Base-by-base conservation (phyloP, 805 yeast species). In the Crinitomyces ghanaensis region DNA sequence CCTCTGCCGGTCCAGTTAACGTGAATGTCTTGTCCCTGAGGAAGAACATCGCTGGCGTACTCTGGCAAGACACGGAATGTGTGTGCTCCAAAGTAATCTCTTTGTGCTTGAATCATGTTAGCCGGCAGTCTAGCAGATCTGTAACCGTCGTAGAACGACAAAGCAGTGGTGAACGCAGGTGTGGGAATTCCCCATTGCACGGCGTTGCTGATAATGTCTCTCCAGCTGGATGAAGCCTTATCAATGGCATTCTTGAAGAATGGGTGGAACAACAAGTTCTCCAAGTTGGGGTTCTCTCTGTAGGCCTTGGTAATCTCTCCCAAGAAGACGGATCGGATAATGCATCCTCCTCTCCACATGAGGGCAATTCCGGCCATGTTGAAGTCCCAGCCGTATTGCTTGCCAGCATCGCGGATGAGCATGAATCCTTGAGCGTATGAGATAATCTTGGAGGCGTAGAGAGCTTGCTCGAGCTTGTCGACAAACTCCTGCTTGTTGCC, bases 281-380 rank as follows among this genome's bases (percentile, higher is more conserved):
- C 95, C 57, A 88, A 70, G 48, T 85, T 78, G 62, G 95, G 93
- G 70, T 78, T 70, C 62, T 79, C 75, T 67, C 91, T 82, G 80
- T 78, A 88, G 49, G 98, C 98, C 60, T 83, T 63, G 49, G 98
- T 88, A 67, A 88, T 88, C 65, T 88, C 96, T 57, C 77, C 96
- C 59, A 88, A 72, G 81, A 88, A 88, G 46, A 88, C 96, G 38
- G 98, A 88, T 74, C 97, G 83, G 68, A 88, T 88, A 65, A 88
- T 88, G 74, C 98, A 88, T 54, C 98, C 98, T 70, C 98, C 98
- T 75, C 98, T 79, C 98, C 98, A 88, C 97, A 88, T 88, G 56
- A 91, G 74, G 51, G 97, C 97, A 54, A 91, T 91, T 40, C 94
- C 91, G 52, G 97, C 95, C 77, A 83, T 81, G 79, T 88, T 91